Conservation (phyloP, 2,329 filamentous ascomycete genomes). For the Arthrinium phaeospermum region DNA sequence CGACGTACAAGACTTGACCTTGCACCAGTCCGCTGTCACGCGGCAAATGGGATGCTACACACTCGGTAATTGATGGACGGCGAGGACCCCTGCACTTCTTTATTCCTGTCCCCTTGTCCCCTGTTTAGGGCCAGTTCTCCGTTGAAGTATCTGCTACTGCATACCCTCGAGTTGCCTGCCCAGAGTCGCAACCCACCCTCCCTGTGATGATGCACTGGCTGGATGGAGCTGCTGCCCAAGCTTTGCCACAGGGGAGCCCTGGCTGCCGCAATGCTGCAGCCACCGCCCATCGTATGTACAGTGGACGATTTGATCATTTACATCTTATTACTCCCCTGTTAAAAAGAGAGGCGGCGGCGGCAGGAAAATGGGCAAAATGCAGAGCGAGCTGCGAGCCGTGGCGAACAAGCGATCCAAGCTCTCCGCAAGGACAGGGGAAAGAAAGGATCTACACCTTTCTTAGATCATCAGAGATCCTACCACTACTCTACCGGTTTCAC, state of each 20-base stretch:
- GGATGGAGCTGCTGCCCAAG: constrained; percentile 15
- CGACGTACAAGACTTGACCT: neutral
- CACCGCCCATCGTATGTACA: neutral
- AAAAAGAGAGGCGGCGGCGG: neutral
- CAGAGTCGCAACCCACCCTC: neutral
- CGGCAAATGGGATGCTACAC: constrained; percentile 17
- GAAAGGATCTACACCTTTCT: neutral
- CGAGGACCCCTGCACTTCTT: neutral
- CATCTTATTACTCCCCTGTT: neutral
- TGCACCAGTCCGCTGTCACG: constrained; percentile 18
- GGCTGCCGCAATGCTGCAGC: neutral
- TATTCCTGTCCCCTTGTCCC: neutral
- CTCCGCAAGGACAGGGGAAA: neutral
- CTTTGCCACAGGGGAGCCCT: neutral
- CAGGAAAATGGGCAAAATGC: neutral
- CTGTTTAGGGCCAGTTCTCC: neutral
- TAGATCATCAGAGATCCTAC: constrained; percentile 1
- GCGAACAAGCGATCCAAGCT: constrained; percentile 12
- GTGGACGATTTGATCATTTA: no score
- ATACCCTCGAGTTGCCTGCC: neutral
- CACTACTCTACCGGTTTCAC: neutral
- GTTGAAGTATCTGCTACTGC: neutral
- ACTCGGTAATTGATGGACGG: constrained; percentile 18
- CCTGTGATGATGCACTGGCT: neutral
- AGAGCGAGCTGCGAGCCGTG: constrained; percentile 1